Evolutionary conservation across 805 yeast genomes (phyloP), one percentile per base, ranked within the genome.

Genomic region (Candida nonsorbophila): DNA sequence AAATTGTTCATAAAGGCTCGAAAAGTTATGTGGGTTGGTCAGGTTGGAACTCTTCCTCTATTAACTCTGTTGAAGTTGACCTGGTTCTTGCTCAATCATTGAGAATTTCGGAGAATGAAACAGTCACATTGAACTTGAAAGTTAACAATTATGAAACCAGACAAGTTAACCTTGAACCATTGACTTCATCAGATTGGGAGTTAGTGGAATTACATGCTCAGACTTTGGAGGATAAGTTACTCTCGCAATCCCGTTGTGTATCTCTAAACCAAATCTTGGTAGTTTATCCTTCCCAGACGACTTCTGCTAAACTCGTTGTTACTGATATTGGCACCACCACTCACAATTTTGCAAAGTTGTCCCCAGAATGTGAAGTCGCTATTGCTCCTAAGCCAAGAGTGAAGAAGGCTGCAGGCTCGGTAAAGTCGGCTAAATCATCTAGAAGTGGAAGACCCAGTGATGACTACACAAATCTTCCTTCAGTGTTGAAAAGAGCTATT

Each of bases 171-270:
- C 67, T 90, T 24, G 95, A 84, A 45, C 97, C 97, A 0, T 55
- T 72, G 12, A 68, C 84, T 0, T 53, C 78, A 2, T 69, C 80
- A 4, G 98, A 90, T 49, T 90, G 97, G 97, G 97, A 88, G 41
- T 60, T 84, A 16, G 83, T 87, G 3, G 95, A 88, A 47, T 54
- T 82, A 3, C 84, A 90, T 52, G 90, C 95, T 2, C 76, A 71
- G 16, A 72, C 68, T 23, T 69, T 90, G 15, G 97, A 90, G 48
- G 74, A 77, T 25, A 73, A 74, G 38, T 67, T 88, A 42, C 58
- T 90, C 20, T 74, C 79, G 32, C 97, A 90, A 49, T 77, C 94
- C 1, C 64, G 97, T 34, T 81, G 88, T 28, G 82, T 87, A 1
- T 62, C 77, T 0, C 28, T 68, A 12, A 62, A 67, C 25, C 87